Base-by-base conservation (phyloP, 768 basidiomycete genomes). In the Podaxis carcinomalis region DNA sequence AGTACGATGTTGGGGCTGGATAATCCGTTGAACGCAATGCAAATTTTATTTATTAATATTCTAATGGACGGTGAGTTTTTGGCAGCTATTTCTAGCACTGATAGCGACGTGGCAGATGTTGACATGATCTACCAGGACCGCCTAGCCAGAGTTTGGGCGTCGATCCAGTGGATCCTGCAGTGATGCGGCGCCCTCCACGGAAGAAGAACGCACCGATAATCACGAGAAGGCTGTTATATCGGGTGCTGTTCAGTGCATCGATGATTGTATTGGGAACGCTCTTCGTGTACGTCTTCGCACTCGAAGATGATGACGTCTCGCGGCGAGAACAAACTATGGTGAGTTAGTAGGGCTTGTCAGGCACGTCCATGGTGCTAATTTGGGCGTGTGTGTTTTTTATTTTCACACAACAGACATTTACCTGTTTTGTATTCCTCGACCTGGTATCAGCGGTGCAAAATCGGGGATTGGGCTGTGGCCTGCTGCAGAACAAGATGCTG, bases 41-140 rank as follows among this genome's bases (percentile, higher is more conserved):
- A 98, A 73, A 98, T 98, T 68, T 76, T 98, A n/a, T 98, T 97
- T 71, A 98, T 98, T 69, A 98, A 98, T 75, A 97, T 98, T 70
- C 83, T 98, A 51, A 98, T 98, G 95, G 96, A 98, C 65, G 95
- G 94, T 89, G 59, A 36, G 81, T 73, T 16, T 40, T 2, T 46
- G 36, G n/a, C 25, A 27, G 14, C 28, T 44, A 19, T n/a, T 49
- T 14, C n/a, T 42, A n/a, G 11, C 42, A 21, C 5, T 61, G 52
- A 25, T 46, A 37, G 56, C 9, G 39, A 32, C 11, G 16, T 52
- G 14, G 5, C 27, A 32, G 32, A 32, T 32, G 19, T 58, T 62
- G 7, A 51, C 19, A 16, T 36, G 21, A 14, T 50, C 35, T 14
- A 37, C 69, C 69, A 94, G 92, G 93, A 7, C 95, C 95, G 9